Percentiles rank a stretch among this genome's conserved stretches.
Conservation (phyloP, 257 asterid species). For the Lithospermum erythrorhizon region DNA sequence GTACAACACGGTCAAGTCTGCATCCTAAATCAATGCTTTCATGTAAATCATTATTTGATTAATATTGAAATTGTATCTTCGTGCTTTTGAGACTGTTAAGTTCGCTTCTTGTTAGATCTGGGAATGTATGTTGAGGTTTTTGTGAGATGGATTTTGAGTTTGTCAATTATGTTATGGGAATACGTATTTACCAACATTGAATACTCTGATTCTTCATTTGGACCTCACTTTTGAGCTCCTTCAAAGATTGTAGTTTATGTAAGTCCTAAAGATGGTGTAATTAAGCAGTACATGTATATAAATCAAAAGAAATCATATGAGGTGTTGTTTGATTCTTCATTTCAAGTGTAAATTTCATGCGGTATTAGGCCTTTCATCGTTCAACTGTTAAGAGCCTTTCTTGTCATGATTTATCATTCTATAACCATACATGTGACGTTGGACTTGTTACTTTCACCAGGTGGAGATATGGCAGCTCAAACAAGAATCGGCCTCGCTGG, state of each 20-base stretch:
- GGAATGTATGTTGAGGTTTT: too few species aligned
- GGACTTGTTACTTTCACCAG: neutral
- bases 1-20: too few species aligned
- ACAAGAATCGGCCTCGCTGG: slow-evolving; percentile 96
- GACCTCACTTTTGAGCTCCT: too few species aligned
- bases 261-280: too few species aligned
- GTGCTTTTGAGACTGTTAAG: neutral
- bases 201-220: too few species aligned
- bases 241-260: too few species aligned
- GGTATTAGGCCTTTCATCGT: neutral
- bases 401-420: neutral
- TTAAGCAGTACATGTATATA: too few species aligned
- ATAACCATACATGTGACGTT: neutral
- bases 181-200: too few species aligned
- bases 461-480: slow-evolving; percentile 50
- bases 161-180: too few species aligned
- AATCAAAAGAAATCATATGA: neutral
- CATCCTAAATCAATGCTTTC: neutral
- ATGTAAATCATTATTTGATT: neutral
- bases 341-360: neutral
- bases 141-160: too few species aligned
- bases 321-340: too few species aligned
- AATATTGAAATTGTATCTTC: neutral
- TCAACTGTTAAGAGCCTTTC: neutral
- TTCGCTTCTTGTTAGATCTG: neutral